Percentiles rank a stretch among this genome's conserved stretches.
These are phyloP conservation scores for Herpetomonas tarakana DNA, from an alignment of 208 protist genomes.

Conservation along the genomic window DNA sequence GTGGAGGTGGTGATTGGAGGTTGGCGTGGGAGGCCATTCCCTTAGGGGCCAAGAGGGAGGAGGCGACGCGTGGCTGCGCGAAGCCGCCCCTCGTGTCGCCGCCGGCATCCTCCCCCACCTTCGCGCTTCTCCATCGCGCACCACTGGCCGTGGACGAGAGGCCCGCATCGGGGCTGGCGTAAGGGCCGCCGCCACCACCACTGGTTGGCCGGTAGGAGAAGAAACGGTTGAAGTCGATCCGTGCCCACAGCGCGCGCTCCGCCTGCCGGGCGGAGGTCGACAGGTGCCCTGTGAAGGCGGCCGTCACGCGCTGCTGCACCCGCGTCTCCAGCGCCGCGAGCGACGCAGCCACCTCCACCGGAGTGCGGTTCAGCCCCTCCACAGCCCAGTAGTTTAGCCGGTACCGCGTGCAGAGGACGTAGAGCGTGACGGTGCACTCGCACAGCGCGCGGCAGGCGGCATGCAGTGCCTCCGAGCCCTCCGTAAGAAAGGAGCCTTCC, in stretches of 20 bases:
- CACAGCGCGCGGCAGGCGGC: conserved; percentile 49
- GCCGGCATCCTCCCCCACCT: too few relatives aligned
- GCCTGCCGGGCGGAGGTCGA: conserved; percentile 17
- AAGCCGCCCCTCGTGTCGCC: too few relatives aligned
- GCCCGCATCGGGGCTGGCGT: too few relatives aligned
- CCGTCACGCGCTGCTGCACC: conserved; percentile 62
- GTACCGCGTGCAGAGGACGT: conserved; percentile 60
- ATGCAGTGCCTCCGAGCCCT: conserved; percentile 40
- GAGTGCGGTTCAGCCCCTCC: conserved; percentile 43
- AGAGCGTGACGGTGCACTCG: conserved; percentile 38
- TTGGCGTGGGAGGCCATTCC: too few relatives aligned
- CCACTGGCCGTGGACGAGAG: too few relatives aligned
- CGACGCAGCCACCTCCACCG: conserved; percentile 65
- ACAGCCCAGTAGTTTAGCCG: conserved; percentile 73
- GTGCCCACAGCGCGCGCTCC: conserved; percentile 71
- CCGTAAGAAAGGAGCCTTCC: conserved; percentile 66
- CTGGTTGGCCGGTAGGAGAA: conserved; percentile 42
- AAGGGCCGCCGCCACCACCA: too few relatives aligned
- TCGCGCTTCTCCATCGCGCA: too few relatives aligned
- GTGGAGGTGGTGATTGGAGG: neutral
- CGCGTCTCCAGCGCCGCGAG: conserved; percentile 61
- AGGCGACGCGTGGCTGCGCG: too few relatives aligned
- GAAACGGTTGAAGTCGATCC: conserved; percentile 80
- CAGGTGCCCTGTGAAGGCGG: conserved; percentile 60
- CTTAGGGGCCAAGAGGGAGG: too few relatives aligned